Conservation (phyloP, 495 filamentous ascomycete genomes). For the Cercophora scortea region DNA sequence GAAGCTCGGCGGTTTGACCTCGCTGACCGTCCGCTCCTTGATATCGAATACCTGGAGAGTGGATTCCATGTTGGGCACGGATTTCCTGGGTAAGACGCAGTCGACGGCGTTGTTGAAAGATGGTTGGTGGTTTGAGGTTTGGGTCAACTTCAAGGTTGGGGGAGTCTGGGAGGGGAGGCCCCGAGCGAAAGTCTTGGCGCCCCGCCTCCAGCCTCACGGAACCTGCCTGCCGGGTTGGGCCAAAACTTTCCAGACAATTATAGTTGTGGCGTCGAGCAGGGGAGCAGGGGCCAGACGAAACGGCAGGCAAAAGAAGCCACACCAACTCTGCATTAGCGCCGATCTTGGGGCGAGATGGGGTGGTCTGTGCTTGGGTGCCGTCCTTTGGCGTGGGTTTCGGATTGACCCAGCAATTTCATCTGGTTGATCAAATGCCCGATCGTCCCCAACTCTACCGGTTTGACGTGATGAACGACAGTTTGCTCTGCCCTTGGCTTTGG, state of each 20-base stretch:
- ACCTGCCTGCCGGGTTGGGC: background rate
- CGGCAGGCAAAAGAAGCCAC: background rate
- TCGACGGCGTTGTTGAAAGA: no score
- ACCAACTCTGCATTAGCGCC: constrained; percentile 14
- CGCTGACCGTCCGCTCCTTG: constrained; percentile 56
- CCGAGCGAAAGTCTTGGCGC: background rate
- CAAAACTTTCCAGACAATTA: background rate
- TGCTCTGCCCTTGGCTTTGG: no score
- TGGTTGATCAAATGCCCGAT: no score
- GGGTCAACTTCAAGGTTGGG: no score
- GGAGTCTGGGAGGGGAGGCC: background rate
- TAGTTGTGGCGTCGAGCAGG: background rate
- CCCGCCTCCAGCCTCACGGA: background rate
- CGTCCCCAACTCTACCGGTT: no score
- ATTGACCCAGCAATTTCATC: no score
- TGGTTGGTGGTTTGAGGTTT: no score
- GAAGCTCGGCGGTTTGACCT: constrained; percentile 53
- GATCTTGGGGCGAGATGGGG: constrained; percentile 3
- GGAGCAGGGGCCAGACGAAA: background rate
- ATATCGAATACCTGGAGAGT: constrained; percentile 64
- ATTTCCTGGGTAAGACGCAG: no score
- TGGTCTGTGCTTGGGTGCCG: no score
- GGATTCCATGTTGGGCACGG: constrained; percentile 26
- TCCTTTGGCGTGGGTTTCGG: no score
- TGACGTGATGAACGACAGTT: no score